Percentiles rank a stretch among this genome's conserved stretches.
Evolutionary conservation across 2,329 filamentous ascomycete species (phyloP).

Genomic region (Aschersonia sp.): DNA sequence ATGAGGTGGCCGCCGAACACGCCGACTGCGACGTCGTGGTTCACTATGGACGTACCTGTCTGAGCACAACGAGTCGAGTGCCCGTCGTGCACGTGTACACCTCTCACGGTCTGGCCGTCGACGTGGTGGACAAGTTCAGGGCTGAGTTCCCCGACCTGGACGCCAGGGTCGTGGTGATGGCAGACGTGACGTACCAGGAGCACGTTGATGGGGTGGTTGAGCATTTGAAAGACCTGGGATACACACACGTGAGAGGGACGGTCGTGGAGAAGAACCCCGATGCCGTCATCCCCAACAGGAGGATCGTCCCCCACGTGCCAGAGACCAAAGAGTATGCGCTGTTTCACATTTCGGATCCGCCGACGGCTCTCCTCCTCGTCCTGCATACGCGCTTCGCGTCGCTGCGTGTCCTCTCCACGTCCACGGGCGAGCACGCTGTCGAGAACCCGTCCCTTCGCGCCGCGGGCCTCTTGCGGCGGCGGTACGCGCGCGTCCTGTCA

Average conservation of each 20-base stretch:
- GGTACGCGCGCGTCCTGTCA: constrained; percentile 74
- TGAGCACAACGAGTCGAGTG: constrained; percentile 76
- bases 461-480: constrained; percentile 53
- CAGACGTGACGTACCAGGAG: constrained; percentile 74
- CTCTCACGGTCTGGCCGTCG: constrained; percentile 48
- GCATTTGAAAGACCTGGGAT: constrained; percentile 47
- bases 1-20: constrained; percentile 93
- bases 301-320: constrained; percentile 29
- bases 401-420: constrained; percentile 64
- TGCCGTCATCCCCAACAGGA: constrained; percentile 73
- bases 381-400: constrained; percentile 69
- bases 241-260: constrained; percentile 54
- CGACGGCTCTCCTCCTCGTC: constrained; percentile 71
- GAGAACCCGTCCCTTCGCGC: constrained; percentile 29
- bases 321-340: constrained; percentile 54
- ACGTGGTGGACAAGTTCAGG: constrained; percentile 45
- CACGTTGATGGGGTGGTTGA: constrained; percentile 49
- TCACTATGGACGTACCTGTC: constrained; percentile 84
- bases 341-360: constrained; percentile 74
- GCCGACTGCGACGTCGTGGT: constrained; percentile 81
- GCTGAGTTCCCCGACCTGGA: constrained; percentile 50
- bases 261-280: constrained; percentile 64
- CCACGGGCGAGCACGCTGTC: constrained; percentile 35
- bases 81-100: constrained; percentile 91
- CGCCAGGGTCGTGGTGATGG: constrained; percentile 63